Evolutionary conservation across 164 flowering plant species (phyloP), one percentile per base, ranked within the genome.

Genomic region (Piper betle): DNA sequence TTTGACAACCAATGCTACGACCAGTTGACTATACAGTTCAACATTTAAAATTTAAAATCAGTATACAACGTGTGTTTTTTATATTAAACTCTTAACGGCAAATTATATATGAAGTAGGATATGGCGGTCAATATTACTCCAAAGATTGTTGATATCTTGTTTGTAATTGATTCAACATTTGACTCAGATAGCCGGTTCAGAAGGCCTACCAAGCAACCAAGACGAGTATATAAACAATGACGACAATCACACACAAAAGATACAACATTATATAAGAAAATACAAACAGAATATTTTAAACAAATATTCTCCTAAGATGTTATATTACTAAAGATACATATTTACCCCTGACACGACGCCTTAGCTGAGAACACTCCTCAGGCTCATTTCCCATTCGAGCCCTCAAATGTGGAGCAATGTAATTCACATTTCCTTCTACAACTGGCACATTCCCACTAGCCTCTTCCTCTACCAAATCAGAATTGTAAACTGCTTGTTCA

Each of bases 181-280:
- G 89, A 75, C 72, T 91, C 96, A n/a, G 95, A 84, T 57, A 94
- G 69, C 79, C 80, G 81, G 68, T 91, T 91, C 62, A 90, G 67
- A 67, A 91, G 88, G 65, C 97, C 98, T 92, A 57, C 18, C 53
- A 56, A 7, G 17, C 5, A 33, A 42, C 9, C 41, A 48, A 55
- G 15, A 25, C 43, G 16, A 58, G 16, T 8, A 39, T 2, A 33
- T 40, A 4, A 20, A 19, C 12, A 46, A 10, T 46, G 50, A 17
- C 15, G 17, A 17, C 4, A 39, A 58, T n/a, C 4, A 39, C 40
- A 39, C 39, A 2, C n/a, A n/a, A n/a, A n/a, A n/a, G n/a, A n/a
- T 17, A 13, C 39, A 39, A 40, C 8, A 3, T n/a, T 19, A 13
- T 12, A 9, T 11, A 37, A 13, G 16, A 25, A 39, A 40, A 55